Conservation (phyloP, 2,329 filamentous ascomycete genomes). For the Colletotrichum falcatum region DNA sequence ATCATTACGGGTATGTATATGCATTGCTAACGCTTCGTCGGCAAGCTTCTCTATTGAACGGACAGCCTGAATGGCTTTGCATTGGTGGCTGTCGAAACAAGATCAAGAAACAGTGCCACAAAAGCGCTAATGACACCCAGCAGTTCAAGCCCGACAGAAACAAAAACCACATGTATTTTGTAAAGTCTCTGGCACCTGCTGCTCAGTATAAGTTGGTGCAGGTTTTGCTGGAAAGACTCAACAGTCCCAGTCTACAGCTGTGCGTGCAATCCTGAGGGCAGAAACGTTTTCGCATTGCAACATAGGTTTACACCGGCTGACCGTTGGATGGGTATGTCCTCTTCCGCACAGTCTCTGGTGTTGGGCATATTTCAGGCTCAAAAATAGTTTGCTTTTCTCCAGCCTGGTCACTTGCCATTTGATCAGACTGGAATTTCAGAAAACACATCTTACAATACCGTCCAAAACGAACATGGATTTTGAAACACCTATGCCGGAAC, state of each 20-base stretch:
- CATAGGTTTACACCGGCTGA: not conserved
- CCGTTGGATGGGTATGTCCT: not conserved
- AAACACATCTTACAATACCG: no score
- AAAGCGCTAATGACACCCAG: not conserved
- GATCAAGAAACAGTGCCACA: not conserved
- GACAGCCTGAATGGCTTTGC: not conserved
- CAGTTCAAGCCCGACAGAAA: not conserved
- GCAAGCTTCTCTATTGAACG: no score
- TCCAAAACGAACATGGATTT: no score
- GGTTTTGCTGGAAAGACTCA: not conserved
- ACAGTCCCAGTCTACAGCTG: no score
- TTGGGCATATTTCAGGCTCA: not conserved
- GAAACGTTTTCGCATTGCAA: not conserved
- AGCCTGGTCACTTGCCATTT: accelerated
- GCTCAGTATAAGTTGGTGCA: not conserved
- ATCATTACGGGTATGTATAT: not conserved
- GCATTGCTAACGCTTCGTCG: not conserved
- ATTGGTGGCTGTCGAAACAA: not conserved
- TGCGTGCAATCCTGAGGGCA: not conserved
- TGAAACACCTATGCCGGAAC: no score
- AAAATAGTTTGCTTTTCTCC: not conserved
- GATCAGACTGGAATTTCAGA: not conserved
- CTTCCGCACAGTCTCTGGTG: not conserved
- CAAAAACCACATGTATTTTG: not conserved
- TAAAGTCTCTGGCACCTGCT: not conserved